These are phyloP conservation scores for Oehlia diaphana DNA, from an alignment of 192 early-diverging fungal genomes.

Conservation along the genomic window DNA sequence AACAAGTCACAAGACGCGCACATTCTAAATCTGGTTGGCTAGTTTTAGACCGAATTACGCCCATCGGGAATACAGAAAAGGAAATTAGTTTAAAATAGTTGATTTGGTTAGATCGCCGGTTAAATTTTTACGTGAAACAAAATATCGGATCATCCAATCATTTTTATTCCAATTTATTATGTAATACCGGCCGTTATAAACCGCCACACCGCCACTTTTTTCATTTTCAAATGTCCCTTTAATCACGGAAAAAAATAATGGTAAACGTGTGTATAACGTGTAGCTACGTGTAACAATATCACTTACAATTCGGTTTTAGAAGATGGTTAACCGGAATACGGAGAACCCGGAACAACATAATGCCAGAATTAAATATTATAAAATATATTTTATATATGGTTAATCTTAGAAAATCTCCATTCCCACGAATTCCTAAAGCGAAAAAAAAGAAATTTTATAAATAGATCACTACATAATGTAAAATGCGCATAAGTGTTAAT, in stretches of 20 bases:
- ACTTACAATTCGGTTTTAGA: not conserved
- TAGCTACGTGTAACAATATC: not conserved
- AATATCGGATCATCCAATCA: not conserved
- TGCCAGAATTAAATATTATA: not conserved
- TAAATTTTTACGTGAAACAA: not conserved
- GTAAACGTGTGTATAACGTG: not conserved
- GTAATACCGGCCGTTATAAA: not conserved
- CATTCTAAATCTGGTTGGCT: not conserved
- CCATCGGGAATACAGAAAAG: not conserved
- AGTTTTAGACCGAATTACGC: not conserved
- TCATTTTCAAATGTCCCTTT: not conserved
- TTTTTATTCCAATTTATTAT: no score
- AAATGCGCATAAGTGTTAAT: not conserved
- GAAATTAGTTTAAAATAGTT: not conserved
- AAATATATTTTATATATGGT: not conserved
- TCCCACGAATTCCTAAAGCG: not conserved
- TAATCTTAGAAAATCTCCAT: not conserved
- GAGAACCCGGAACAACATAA: not conserved
- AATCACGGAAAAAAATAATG: not conserved
- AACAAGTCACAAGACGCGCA: not conserved
- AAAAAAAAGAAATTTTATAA: not conserved
- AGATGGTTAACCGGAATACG: not conserved
- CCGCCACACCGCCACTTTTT: not conserved
- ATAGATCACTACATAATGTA: not conserved
- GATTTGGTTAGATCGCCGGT: not conserved